Base-by-base conservation (phyloP, 306 rosid species). In the Vigna reflexopilosa region DNA sequence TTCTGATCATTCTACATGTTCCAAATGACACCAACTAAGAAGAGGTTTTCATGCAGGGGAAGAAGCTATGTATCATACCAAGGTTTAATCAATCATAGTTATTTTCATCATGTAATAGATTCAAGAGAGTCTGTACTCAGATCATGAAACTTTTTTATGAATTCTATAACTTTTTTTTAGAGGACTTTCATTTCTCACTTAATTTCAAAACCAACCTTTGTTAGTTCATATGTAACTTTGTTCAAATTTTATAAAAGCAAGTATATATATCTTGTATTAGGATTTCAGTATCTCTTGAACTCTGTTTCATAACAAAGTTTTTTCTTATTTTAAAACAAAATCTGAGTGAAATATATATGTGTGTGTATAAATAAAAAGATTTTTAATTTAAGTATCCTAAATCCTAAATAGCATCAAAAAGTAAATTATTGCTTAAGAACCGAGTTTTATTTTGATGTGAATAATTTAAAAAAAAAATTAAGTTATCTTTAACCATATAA, bases 1-100 rank as follows among this genome's bases (percentile, higher is more conserved):
- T 75, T 52, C 82, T 13, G 72, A 78, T 72, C 9, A 6, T 16
- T 70, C n/a, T 50, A 30, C 75, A 30, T 28, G 1, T 3, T 28
- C 75, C 63, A 32, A 51, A 13, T 49, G 61, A 70, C 7, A 69
- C 61, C 28, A 50, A 26, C 30, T 50, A 47, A 62, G 45, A 38
- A 17, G 9, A n/a, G 16, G 26, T 13, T 38, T 4, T 15, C n/a
- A 2, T 5, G n/a, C 4, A 13, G 45, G 67, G 47, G 26, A 57
- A 57, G 24, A 24, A 57, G 52, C 36, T 66, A 19, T 67, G 20
- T 12, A 13, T 45, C 54, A 42, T 42, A 10, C 2, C 34, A 26
- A 26, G 28, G 28, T 26, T 26, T 26, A 26, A 26, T 26, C 28
- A 26, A 26, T 26, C 28, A 42, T 20, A 3, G 24, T 47, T 67